Evolutionary conservation across 257 asterid genomes (phyloP), one percentile per base, ranked within the genome.

Genomic region (Knoxia roxburghii): DNA sequence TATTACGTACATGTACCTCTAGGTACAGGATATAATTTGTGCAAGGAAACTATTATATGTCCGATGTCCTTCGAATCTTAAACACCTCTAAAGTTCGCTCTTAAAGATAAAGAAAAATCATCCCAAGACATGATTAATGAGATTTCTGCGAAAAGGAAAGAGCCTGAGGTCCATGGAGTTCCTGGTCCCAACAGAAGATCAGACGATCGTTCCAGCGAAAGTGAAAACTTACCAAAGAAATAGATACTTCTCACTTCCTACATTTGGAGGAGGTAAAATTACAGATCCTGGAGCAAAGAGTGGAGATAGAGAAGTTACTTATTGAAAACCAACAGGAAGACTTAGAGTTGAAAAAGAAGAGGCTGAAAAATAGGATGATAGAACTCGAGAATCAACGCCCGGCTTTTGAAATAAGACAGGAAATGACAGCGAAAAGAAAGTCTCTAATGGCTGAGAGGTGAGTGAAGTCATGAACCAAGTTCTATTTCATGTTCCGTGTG

Each of bases 311-410:
- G 82, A 69, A 49, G 52, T 78, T 77, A 77, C 48, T 37, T 7
- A 65, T 54, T 41, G 23, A 21, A 12, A 53, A 78, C 71, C 52
- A 72, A 50, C 5, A 72, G 24, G 73, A 81, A 35, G 85, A 85
- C 32, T 29, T 7, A 69, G 75, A 81, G 64, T 10, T 85, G 75
- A 70, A 67, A 8, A 23, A 62, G 68, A 66, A 76, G 85, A 72
- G 29, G 75, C 57, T 78, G n/a, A 76, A 78, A 30, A 84, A 74
- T 51, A 72, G 78, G 68, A 6, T 35, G 14, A 74, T 87, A 80
- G 81, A 61, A 78, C 76, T 81, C 61, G 83, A 83, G 68, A 87
- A 81, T 57, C 43, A 81, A 72, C 72, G 71, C 1, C 52, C 82
- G 54, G 75, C 73, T 8, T 64, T 63, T 66, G 12, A 77, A 74